These are phyloP conservation scores for Penicillium fuscoglaucum DNA, from an alignment of 2,329 filamentous ascomycete species.

Conservation along the genomic window DNA sequence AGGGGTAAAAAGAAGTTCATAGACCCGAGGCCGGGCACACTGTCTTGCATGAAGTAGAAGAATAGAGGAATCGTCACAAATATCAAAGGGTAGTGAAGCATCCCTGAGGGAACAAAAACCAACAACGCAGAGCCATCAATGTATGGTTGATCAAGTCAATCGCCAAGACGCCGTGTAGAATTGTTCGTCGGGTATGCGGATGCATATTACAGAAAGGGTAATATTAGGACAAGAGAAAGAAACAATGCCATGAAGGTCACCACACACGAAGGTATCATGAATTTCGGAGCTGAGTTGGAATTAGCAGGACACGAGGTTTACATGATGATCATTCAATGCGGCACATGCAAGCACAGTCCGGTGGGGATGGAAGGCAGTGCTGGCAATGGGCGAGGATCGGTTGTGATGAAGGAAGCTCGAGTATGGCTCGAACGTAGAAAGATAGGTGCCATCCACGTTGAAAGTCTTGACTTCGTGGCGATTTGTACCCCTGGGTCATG, in stretches of 20 bases:
- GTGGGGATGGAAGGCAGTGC: constrained; percentile 94
- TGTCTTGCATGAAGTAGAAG: not conserved
- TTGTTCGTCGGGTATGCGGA: constrained; percentile 10
- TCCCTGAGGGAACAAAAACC: not conserved
- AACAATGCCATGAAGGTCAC: not conserved
- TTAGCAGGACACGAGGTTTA: constrained; percentile 79
- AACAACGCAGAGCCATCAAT: constrained; percentile 2
- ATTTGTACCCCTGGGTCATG: constrained; percentile 70
- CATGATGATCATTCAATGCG: constrained; percentile 80
- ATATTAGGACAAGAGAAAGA: constrained; percentile 8
- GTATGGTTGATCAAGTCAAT: constrained; percentile 3
- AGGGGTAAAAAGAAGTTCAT: not conserved
- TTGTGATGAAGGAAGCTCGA: constrained; percentile 82
- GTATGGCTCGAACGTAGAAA: constrained; percentile 86
- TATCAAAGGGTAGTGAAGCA: not conserved
- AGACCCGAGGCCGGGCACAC: not conserved
- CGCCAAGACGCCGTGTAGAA: constrained; percentile 16
- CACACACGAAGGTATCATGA: not conserved
- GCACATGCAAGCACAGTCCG: constrained; percentile 86
- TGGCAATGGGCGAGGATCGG: constrained; percentile 76
- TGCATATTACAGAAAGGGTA: constrained; percentile 16
- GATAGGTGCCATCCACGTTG: constrained; percentile 77
- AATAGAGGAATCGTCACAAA: not conserved
- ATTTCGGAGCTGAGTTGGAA: constrained; percentile 2
- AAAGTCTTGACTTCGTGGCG: constrained; percentile 87